Conservation (phyloP, 768 basidiomycete genomes). For the button mushroom (Agaricus bisporus) region DNA sequence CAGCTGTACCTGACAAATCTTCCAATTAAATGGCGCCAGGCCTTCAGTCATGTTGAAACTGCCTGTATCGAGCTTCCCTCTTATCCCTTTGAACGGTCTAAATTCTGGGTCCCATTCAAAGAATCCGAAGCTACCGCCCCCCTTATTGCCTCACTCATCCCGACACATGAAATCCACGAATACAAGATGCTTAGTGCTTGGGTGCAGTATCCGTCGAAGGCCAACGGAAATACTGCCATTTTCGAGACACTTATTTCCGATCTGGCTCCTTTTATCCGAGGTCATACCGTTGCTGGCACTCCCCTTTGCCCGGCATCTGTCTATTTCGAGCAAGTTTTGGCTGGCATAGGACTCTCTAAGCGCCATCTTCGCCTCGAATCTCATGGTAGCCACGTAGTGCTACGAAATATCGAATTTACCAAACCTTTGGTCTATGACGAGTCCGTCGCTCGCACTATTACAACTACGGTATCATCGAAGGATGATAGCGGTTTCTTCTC, state of each 20-base stretch:
- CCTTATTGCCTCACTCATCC: conserved; percentile 4
- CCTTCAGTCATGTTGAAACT: conserved; percentile 41
- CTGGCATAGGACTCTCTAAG: conserved; percentile 29
- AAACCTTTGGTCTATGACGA: conserved; percentile 43
- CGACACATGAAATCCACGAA: conserved; percentile 11
- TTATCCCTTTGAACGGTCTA: conserved; percentile 55
- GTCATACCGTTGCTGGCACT: conserved; percentile 50
- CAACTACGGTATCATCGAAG: conserved; percentile 26
- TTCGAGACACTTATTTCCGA: conserved; percentile 50
- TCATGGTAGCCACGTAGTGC: conserved; percentile 11
- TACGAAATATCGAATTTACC: conserved; percentile 36
- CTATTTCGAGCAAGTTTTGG: conserved; percentile 35
- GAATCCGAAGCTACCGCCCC: conserved; percentile 17
- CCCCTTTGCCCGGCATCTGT: conserved; percentile 64
- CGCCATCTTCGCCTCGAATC: conserved; percentile 1
- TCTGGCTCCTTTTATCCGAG: conserved; percentile 42
- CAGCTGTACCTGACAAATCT: conserved; percentile 39
- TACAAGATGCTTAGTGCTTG: conserved; percentile 8
- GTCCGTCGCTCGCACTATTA: conserved; percentile 6
- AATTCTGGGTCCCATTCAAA: conserved; percentile 52
- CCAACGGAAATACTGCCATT: conserved; percentile 32
- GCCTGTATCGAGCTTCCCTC: conserved; percentile 48
- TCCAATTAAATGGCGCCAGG: conserved; percentile 46
- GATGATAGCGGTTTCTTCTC: conserved; percentile 36
- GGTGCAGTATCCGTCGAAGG: conserved; percentile 25